These are phyloP conservation scores for Eimeria maxima DNA, from an alignment of 169 alveolate genomes.

Conservation along the genomic window DNA sequence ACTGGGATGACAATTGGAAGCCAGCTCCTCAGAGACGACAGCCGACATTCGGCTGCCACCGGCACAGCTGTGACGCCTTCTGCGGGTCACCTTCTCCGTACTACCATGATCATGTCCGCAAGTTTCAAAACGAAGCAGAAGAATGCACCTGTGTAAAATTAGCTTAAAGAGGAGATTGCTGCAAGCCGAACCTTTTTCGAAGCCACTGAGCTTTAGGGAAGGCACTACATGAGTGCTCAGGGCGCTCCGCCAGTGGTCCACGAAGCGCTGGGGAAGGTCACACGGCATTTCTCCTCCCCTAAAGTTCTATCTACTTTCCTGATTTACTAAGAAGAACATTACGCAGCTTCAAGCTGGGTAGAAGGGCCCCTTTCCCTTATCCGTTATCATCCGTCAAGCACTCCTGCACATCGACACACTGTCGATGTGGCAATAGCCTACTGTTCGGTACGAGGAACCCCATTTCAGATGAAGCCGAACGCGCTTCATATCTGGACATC, in stretches of 20 bases:
- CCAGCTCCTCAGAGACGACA: not conserved
- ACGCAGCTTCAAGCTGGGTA: not conserved
- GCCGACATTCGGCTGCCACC: not conserved
- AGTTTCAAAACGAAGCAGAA: not conserved
- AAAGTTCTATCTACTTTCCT: not conserved
- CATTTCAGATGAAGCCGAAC: not conserved
- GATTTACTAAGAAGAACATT: not conserved
- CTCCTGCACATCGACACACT: not conserved
- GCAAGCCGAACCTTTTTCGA: not conserved
- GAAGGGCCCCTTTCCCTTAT: not conserved
- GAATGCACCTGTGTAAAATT: not conserved
- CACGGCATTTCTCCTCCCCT: not conserved
- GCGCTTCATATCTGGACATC: not conserved
- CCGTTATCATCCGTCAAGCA: no score
- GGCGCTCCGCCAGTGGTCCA: conserved; percentile 32
- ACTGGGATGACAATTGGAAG: not conserved
- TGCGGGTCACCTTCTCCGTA: not conserved
- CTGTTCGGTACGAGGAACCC: no score
- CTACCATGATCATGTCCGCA: not conserved
- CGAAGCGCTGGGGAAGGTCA: not conserved
- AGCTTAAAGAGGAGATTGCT: not conserved
- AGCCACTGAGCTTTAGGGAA: not conserved
- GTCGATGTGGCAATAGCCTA: not conserved
- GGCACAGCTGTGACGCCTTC: not conserved
- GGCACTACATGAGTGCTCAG: not conserved